Evolutionary conservation across 495 filamentous ascomycete genomes (phyloP), one percentile per base, ranked within the genome.

Genomic region (Aspergillus saccharolyticus): DNA sequence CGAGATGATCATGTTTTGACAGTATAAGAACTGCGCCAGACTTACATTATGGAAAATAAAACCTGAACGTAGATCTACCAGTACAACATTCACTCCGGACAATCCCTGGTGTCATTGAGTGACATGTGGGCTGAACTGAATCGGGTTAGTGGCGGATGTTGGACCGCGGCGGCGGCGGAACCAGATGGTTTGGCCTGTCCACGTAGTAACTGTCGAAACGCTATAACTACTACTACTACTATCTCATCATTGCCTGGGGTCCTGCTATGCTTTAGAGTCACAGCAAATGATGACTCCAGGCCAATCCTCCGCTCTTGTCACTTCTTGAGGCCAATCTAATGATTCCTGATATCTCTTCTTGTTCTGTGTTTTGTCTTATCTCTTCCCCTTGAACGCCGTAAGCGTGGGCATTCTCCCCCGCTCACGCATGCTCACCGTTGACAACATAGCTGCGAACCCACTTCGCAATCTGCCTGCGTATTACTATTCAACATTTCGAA

Each of bases 111-210:
- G n/a, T n/a, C n/a, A n/a, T n/a, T n/a, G n/a, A 10, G 33, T 10
- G 33, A 15, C 5, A 39, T 39, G 33, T 39, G 33, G 2, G 47
- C 15, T 28, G n/a, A 30, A 1, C 54, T 18, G 16, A 12, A 10
- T 49, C 12, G 28, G 54, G 21, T 33, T 55, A 55, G 54, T 18
- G 44, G 17, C 54, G 45, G 25, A 48, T 46, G 19, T 39, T 43
- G 52, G 52, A 16, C 21, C 18, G 17, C n/a, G 53, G 43, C 24
- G 15, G n/a, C 33, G 22, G 7, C 6, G 44, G 16, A 5, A 22
- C 19, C 5, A 9, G 6, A 39, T 39, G 6, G 6, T 2, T 5
- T 12, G 12, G 33, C 6, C 33, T 39, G 33, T 39, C 33, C 33
- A 39, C 33, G 7, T 39, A 8, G 2, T 2, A 2, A 39, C 10